phyloP scores from a whole-genome alignment of 176 grass and related monocot genomes.

The Triticum urartu region DNA sequence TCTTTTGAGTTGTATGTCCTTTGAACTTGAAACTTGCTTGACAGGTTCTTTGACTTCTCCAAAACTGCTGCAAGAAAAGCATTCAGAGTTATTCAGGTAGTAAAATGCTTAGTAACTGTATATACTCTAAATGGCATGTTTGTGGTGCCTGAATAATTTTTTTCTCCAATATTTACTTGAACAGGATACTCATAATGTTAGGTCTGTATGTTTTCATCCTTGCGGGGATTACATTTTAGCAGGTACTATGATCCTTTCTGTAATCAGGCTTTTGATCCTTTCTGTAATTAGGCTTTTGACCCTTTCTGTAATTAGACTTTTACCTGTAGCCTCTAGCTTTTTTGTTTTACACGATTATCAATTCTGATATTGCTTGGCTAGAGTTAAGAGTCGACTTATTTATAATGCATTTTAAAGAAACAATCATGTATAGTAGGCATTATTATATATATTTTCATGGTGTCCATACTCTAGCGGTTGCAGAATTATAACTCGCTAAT shows the following conservation, averaged over 20 bases:
- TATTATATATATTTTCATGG: not conserved
- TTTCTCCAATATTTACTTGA: constrained; percentile 28
- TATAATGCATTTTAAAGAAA: not conserved
- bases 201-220: constrained; percentile 98
- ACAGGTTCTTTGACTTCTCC: constrained; percentile 97
- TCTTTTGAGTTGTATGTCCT: not conserved
- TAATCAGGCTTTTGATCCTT: not conserved
- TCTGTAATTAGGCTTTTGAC: not conserved
- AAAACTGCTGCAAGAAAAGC: constrained; percentile 91
- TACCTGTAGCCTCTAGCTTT: constrained; percentile 7
- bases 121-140: not conserved
- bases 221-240: constrained; percentile 92
- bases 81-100: constrained; percentile 97
- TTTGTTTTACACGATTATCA: constrained; percentile 8
- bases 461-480: not conserved
- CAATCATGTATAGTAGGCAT: not conserved
- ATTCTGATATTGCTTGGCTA: constrained; percentile 11
- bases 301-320: not conserved
- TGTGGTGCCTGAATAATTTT: not conserved
- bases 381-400: not conserved
- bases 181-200: constrained; percentile 99
- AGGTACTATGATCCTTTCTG: constrained; percentile 50
- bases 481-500: not conserved
- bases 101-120: constrained; percentile 18
- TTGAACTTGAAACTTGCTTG: constrained; percentile 17